phyloP scores from a whole-genome alignment of 176 grass and related monocot genomes.

The Dactylis glomerata region DNA sequence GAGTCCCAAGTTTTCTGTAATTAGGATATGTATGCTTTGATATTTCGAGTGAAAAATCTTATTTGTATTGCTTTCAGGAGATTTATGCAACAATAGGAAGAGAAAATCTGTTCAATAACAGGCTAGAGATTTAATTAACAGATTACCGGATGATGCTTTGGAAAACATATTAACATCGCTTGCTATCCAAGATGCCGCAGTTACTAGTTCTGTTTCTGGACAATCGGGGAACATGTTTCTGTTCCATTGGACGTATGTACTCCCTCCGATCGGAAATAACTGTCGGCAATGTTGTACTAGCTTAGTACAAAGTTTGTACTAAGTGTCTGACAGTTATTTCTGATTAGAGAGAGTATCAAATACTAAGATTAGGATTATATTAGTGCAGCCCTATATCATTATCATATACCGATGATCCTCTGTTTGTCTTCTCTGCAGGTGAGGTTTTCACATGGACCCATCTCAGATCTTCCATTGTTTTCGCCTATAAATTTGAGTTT shows the following conservation, averaged over 20 bases:
- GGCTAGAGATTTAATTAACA: not conserved
- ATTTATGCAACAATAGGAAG: not conserved
- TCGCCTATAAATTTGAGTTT: no score
- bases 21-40: not conserved
- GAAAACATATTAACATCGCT: not conserved
- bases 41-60: not conserved
- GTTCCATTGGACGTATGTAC: no score
- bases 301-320: no score
- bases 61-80: not conserved
- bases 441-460: constrained; percentile 90
- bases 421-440: constrained; percentile 42
- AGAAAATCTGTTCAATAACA: not conserved
- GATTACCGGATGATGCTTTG: not conserved
- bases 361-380: no score
- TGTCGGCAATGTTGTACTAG: no score
- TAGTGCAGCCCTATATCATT: not conserved
- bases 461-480: no score
- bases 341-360: no score
- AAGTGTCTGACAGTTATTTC: no score
- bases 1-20: not conserved
- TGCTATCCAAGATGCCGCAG: not conserved
- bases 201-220: not conserved
- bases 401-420: not conserved
- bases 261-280: no score
- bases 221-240: no score